Percentiles rank a stretch among this genome's conserved stretches.
phyloP scores from a whole-genome alignment of 1,284 basidiomycete genomes.

The Cryptococcus neoformans region DNA sequence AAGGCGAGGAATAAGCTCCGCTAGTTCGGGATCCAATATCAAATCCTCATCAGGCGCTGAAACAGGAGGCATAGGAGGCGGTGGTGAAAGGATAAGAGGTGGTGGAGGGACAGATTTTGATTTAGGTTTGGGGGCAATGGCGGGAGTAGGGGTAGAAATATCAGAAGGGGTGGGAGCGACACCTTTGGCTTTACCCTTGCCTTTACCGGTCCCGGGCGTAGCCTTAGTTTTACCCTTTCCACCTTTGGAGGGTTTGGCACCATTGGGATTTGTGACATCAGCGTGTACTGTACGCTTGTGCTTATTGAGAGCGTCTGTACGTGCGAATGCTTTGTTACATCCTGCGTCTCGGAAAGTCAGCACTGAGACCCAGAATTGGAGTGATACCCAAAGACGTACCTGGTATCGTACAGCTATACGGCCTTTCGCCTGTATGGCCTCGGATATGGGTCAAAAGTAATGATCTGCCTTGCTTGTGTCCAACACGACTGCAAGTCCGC shows the following conservation, averaged over 20 bases:
- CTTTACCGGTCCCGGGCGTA: not conserved
- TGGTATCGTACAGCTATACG: not conserved
- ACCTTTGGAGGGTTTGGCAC: not conserved
- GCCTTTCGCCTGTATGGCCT: conserved; percentile 2
- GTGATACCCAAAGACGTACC: not conserved
- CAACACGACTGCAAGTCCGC: not conserved
- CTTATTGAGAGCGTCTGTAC: conserved; percentile 5
- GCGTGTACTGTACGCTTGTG: conserved; percentile 3
- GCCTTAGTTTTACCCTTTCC: not conserved
- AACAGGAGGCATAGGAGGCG: not conserved
- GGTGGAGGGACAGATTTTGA: not conserved
- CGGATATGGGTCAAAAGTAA: not conserved
- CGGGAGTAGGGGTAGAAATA: not conserved
- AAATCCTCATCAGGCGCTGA: not conserved
- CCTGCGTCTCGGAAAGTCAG: not conserved
- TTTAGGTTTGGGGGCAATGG: not conserved
- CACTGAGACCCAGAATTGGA: not conserved
- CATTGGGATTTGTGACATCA: not conserved
- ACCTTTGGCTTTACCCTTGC: not conserved
- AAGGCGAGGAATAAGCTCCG: not conserved
- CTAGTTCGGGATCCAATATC: not conserved
- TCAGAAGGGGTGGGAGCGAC: not conserved
- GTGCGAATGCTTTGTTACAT: not conserved
- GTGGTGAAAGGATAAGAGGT: not conserved
- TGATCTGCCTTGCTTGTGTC: conserved; percentile 1